Evolutionary conservation across 305 asterid species (phyloP).

Genomic region (Fraxinus xanthoxyloides): DNA sequence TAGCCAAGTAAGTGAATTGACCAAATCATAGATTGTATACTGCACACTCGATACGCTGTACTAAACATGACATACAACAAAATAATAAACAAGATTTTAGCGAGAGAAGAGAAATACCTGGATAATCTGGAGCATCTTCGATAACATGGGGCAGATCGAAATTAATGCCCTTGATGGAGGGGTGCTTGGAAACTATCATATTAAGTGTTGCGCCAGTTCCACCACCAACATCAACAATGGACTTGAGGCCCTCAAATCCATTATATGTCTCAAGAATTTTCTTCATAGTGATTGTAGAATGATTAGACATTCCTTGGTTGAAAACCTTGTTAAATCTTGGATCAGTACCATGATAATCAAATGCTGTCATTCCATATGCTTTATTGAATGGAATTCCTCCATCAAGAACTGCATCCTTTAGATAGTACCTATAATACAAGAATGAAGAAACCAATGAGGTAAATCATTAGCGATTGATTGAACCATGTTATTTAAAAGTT

Average conservation of each 20-base stretch:
- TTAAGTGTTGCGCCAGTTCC: conserved; percentile 62
- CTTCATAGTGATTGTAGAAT: conserved; percentile 59
- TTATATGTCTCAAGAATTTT: conserved; percentile 49
- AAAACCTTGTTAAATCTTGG: conserved; percentile 62
- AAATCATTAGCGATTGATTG: neutral
- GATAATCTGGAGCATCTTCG: conserved; percentile 51
- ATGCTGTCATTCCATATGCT: conserved; percentile 64
- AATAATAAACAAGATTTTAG: no score
- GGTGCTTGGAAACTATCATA: conserved; percentile 56
- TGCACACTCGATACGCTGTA: neutral
- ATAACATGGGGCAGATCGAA: conserved; percentile 69
- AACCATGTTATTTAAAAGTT: neutral
- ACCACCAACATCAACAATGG: conserved; percentile 75
- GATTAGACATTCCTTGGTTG: conserved; percentile 58
- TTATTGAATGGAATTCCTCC: conserved; percentile 72
- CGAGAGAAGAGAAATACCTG: conserved; percentile 30
- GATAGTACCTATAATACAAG: conserved; percentile 43
- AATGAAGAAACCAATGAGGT: neutral
- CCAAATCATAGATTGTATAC: neutral
- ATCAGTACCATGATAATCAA: conserved; percentile 58
- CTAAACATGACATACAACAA: neutral
- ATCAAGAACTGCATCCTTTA: conserved; percentile 62
- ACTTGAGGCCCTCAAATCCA: conserved; percentile 49
- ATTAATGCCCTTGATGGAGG: conserved; percentile 57
- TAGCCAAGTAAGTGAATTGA: neutral